Conservation (phyloP, 139 green algal species). For the Pseudopediastrum boryanum region DNA sequence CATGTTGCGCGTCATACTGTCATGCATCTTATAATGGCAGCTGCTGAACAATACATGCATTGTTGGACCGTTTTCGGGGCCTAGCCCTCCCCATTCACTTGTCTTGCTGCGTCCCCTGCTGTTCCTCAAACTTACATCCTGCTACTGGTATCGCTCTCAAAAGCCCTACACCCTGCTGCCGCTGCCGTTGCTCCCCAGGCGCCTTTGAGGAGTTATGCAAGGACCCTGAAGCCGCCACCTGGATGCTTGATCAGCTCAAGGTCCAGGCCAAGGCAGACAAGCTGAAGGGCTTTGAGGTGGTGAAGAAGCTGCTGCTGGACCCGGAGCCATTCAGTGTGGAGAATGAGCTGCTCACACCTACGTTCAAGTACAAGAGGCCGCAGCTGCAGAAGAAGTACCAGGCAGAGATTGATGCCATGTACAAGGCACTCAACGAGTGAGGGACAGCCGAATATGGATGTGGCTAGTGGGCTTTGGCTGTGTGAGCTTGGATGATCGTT, state of each 20-base stretch:
- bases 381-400: slow-evolving; percentile 56
- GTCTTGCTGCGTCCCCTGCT: not conserved
- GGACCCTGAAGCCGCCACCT: slow-evolving; percentile 36
- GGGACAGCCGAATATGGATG: not conserved
- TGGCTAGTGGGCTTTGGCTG: too few relatives aligned
- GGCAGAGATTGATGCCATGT: slow-evolving; percentile 28
- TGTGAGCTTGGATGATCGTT: too few relatives aligned
- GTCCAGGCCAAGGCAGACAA: slow-evolving; percentile 82
- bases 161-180: not conserved
- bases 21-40: not conserved
- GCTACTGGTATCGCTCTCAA: not conserved
- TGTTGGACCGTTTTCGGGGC: too few relatives aligned
- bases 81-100: not conserved
- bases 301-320: slow-evolving; percentile 63
- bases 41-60: not conserved
- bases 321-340: slow-evolving; percentile 71
- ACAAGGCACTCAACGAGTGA: not conserved
- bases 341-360: slow-evolving; percentile 82
- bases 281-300: slow-evolving; percentile 89
- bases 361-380: slow-evolving; percentile 71
- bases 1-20: too few relatives aligned
- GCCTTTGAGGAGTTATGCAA: slow-evolving; percentile 43
- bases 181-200: not conserved
- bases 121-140: not conserved
- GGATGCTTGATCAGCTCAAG: slow-evolving; percentile 53